Evolutionary conservation across 495 filamentous ascomycete species (phyloP).

Genomic region (Trichoderma asperelloides): DNA sequence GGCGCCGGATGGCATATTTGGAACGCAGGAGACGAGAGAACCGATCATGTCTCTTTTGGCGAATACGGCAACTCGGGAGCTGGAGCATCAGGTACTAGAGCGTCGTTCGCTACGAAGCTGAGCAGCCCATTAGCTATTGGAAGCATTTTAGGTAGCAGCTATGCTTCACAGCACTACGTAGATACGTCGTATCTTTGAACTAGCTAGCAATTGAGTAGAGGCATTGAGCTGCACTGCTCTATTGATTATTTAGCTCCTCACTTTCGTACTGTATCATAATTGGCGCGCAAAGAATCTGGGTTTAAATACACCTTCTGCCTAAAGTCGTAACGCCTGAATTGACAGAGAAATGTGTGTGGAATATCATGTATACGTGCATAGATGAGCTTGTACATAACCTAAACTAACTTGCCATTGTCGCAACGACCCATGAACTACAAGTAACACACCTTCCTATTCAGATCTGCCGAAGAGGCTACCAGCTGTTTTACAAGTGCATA

Average conservation of each 20-base stretch:
- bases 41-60: constrained; percentile 44
- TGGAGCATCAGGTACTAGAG: constrained; percentile 49
- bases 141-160: constrained; percentile 43
- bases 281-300: not conserved
- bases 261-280: not conserved
- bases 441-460: too few relatives aligned
- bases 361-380: not conserved
- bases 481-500: not conserved
- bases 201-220: not conserved
- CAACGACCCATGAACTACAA: too few relatives aligned
- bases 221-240: not conserved
- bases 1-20: constrained; percentile 53
- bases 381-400: too few relatives aligned
- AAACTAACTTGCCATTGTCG: too few relatives aligned
- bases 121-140: constrained; percentile 34
- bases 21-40: constrained; percentile 39
- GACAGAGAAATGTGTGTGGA: not conserved
- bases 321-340: not conserved
- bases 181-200: constrained; percentile 20
- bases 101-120: constrained; percentile 44
- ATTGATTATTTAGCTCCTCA: not conserved
- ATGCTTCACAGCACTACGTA: constrained; percentile 21
- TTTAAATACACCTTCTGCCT: not conserved
- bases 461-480: not conserved
- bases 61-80: constrained; percentile 54